Conservation (phyloP, 345 rosid genomes). For the Geranium rotundifolium region DNA sequence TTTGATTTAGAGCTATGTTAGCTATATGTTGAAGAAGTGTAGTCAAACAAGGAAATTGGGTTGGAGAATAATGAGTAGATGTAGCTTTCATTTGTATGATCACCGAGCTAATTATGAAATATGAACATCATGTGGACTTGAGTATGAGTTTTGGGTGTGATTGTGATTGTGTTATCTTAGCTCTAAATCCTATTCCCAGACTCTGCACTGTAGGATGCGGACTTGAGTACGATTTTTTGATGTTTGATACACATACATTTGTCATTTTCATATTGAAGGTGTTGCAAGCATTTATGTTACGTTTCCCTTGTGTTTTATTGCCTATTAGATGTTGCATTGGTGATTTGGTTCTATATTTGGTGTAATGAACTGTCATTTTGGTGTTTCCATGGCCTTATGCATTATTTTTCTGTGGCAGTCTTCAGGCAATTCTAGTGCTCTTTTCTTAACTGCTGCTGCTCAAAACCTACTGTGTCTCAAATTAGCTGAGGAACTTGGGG, state of each 20-base stretch:
- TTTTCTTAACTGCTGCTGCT: slow-evolving; percentile 93
- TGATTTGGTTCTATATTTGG: not conserved
- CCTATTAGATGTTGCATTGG: not conserved
- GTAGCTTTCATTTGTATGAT: too few relatives aligned
- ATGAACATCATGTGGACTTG: not conserved
- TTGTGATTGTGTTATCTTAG: not conserved
- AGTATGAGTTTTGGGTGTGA: not conserved
- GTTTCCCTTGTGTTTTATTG: not conserved
- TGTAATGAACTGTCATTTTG: not conserved
- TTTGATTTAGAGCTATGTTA: not conserved
- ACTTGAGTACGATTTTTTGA: too few relatives aligned
- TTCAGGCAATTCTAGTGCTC: slow-evolving; percentile 83
- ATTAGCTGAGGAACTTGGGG: slow-evolving; percentile 91
- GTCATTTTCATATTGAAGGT: not conserved
- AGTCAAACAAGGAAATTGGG: not conserved
- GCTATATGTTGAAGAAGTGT: not conserved
- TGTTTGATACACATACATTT: not conserved
- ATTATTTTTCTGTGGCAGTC: slow-evolving; percentile 38
- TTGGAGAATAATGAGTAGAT: too few relatives aligned
- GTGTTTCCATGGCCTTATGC: slow-evolving; percentile 8
- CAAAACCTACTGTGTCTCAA: slow-evolving; percentile 90
- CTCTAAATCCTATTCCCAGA: not conserved
- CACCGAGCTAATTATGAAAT: not conserved
- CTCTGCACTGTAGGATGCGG: not conserved
- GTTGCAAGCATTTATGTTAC: not conserved